Conservation (phyloP, 768 basidiomycete species). For the Coprinopsis strossmayeri region DNA sequence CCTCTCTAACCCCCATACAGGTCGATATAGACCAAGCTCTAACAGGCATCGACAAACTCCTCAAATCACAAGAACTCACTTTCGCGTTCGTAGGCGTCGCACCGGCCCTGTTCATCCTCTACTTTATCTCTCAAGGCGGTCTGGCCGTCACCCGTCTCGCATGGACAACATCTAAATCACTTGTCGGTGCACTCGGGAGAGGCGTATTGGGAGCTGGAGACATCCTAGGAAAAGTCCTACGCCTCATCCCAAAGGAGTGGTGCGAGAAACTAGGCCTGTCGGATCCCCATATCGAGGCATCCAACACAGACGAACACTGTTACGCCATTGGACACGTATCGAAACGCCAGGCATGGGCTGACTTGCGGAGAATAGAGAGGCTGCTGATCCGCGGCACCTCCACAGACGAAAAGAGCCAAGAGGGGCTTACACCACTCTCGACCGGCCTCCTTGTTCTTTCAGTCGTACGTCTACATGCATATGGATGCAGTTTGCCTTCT, state of each 20-base stretch:
- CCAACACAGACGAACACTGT: too few relatives aligned
- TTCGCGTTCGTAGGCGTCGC: conserved; percentile 97
- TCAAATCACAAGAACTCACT: conserved; percentile 90
- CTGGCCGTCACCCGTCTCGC: conserved; percentile 42
- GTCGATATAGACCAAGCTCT: conserved; percentile 91
- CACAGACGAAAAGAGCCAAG: conserved; percentile 1
- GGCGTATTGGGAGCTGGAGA: conserved; percentile 14
- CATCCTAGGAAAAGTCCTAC: neutral
- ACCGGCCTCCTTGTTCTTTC: conserved; percentile 72
- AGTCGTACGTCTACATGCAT: conserved; percentile 57
- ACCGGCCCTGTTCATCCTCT: conserved; percentile 78
- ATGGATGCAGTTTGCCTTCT: conserved; percentile 44
- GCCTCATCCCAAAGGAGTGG: neutral
- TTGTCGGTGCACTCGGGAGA: too few relatives aligned
- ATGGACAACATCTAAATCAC: conserved; percentile 42
- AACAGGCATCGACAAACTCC: conserved; percentile 85
- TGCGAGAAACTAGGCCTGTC: too few relatives aligned
- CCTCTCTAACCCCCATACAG: too few relatives aligned
- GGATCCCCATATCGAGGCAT: too few relatives aligned
- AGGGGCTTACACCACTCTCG: conserved; percentile 45
- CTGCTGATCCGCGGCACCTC: neutral
- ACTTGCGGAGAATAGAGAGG: conserved; percentile 8
- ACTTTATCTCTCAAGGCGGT: conserved; percentile 35
- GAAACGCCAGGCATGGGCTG: conserved; percentile 6
- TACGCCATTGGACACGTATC: neutral